Base-by-base conservation (phyloP, 2,329 filamentous ascomycete genomes). In the Davidsoniella neocaledoniae region DNA sequence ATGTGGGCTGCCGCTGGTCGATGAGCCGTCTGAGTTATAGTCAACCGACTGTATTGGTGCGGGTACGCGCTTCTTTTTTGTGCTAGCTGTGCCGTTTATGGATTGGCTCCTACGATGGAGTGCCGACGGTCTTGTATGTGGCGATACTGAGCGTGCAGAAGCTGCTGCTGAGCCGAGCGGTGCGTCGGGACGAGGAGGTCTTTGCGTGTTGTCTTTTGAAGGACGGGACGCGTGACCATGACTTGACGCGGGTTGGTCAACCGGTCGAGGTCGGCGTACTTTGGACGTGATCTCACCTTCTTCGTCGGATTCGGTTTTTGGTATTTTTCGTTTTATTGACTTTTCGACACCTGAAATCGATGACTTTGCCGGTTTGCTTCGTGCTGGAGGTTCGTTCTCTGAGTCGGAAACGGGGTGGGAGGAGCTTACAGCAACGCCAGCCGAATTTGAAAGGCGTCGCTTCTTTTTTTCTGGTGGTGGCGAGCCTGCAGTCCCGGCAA, bases 11-110 rank as follows among this genome's bases (percentile, higher is more conserved):
- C 70, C 76, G 57, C 76, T 76, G 16, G 69, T 71, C 43, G 77
- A 76, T 43, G 79, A 79, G 55, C 81, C 73, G 60, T 83, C 81
- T 0, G 80, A 84, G 51, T 78, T 74, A 54, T 82, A 81, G 53
- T 79, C 77, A 21, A 72, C 73, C 8, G 77, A 70, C 48, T 76
- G 71, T 46, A 83, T 67, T 9, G 79, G 77, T 5, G 74, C 72
- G 6, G 79, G 76, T 21, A 72, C 75, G 62, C 72, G 76, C 62
- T 79, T 81, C 64, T 81, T 81, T 62, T 80, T 81, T 63, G 80
- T 81, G 52, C 70, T 65, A 47, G 67, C 64, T 33, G 77, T 60
- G 4, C 76, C 75, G 60, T 76, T 76, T 26, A 70, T 79, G 2
- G 81, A 84, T 25, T 70, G 65, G 56, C 79, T 81, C 53, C 80